Evolutionary conservation across 2,329 filamentous ascomycete species (phyloP).

Genomic region (Ophiosphaerella korrae): DNA sequence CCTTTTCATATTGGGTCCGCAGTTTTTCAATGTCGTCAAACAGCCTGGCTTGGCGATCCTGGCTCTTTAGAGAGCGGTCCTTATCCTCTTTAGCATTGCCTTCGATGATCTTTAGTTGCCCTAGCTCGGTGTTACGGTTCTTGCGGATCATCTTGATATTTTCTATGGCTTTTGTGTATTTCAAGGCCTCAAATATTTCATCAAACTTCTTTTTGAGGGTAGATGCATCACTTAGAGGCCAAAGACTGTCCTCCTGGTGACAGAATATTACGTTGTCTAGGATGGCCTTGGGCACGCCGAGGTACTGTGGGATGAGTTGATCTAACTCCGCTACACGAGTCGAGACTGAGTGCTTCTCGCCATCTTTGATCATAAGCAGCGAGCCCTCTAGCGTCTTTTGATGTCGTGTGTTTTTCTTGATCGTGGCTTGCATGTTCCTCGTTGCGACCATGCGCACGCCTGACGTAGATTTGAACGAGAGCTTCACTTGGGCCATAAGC

Average conservation of each 20-base stretch:
- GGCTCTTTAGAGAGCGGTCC: slow-evolving; percentile 73
- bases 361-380: slow-evolving; percentile 75
- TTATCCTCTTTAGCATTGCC: slow-evolving; percentile 81
- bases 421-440: slow-evolving; percentile 80
- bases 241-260: slow-evolving; percentile 95
- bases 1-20: slow-evolving; percentile 25
- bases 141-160: slow-evolving; percentile 89
- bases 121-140: slow-evolving; percentile 76
- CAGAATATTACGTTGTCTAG: slow-evolving; percentile 97
- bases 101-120: slow-evolving; percentile 74
- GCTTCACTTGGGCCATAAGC: slow-evolving; percentile 86
- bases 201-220: slow-evolving; percentile 93
- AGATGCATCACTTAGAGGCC: slow-evolving; percentile 89
- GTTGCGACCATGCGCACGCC: slow-evolving; percentile 81
- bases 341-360: slow-evolving; percentile 79
- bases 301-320: slow-evolving; percentile 78
- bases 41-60: slow-evolving; percentile 61
- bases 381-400: slow-evolving; percentile 86
- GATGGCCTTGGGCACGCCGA: slow-evolving; percentile 88
- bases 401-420: slow-evolving; percentile 77
- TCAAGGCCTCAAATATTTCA: slow-evolving; percentile 95
- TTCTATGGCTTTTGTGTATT: slow-evolving; percentile 96
- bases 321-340: slow-evolving; percentile 82
- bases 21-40: slow-evolving; percentile 67
- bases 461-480: slow-evolving; percentile 81